Evolutionary conservation across 495 filamentous ascomycete genomes (phyloP).

Genomic region (Penicillium antarcticum): DNA sequence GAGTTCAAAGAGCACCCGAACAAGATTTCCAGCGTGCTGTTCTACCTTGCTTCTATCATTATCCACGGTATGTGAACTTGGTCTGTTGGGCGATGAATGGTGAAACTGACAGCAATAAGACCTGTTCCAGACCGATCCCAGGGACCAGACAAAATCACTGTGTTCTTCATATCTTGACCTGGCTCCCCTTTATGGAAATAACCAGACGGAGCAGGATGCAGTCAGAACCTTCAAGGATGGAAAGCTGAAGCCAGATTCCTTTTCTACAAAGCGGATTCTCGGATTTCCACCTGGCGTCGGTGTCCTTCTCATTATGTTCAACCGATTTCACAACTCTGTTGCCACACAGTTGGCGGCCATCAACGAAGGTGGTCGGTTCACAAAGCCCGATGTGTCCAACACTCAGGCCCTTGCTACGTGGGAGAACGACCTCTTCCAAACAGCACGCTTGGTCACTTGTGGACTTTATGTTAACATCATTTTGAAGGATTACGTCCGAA

Average conservation of each 20-base stretch:
- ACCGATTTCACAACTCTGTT: constrained; percentile 75
- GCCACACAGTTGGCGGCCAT: constrained; percentile 57
- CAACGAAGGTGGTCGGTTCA: constrained; percentile 58
- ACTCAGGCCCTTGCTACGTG: constrained; percentile 57
- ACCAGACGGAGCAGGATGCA: constrained; percentile 66
- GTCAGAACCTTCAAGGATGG: constrained; percentile 80
- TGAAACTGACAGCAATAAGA: constrained; percentile 36
- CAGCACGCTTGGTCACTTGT: constrained; percentile 66
- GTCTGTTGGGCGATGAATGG: background rate
- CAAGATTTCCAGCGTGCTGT: constrained; percentile 82
- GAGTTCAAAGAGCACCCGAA: constrained; percentile 65
- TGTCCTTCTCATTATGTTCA: constrained; percentile 69
- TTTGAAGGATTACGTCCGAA: constrained; percentile 77
- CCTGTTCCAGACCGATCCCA: constrained; percentile 59
- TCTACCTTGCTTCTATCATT: constrained; percentile 86
- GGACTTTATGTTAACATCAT: constrained; percentile 78
- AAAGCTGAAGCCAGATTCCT: constrained; percentile 79
- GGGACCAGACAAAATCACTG: constrained; percentile 55
- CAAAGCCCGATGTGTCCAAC: constrained; percentile 45
- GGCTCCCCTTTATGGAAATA: constrained; percentile 81
- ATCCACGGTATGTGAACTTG: constrained; percentile 60
- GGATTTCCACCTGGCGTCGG: constrained; percentile 85
- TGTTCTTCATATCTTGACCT: constrained; percentile 87
- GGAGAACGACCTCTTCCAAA: constrained; percentile 77
- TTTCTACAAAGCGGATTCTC: constrained; percentile 70